These are phyloP conservation scores for Smallanthus sonchifolius DNA, from an alignment of 129 eudicot genomes.

Conservation along the genomic window DNA sequence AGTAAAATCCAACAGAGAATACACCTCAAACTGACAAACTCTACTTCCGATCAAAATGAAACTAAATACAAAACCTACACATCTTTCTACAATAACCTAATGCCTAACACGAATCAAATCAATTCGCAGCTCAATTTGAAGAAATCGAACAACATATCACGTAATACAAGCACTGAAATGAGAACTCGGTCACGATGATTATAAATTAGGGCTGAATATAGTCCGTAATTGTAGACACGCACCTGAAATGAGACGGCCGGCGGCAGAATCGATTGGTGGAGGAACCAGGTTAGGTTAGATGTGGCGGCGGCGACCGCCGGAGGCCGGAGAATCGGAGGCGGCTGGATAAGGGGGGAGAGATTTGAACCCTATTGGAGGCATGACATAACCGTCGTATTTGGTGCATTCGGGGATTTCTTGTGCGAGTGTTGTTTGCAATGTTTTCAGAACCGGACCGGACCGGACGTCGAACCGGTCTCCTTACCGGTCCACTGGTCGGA, in stretches of 20 bases:
- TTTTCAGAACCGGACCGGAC: too few species aligned
- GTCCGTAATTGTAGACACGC: neutral
- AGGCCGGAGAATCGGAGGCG: neutral
- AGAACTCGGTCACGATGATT: constrained; percentile 6
- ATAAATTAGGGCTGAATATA: constrained; percentile 18
- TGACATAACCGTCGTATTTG: neutral
- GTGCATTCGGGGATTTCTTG: neutral
- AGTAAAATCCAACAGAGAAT: neutral
- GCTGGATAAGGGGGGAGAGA: constrained; percentile 8
- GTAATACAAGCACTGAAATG: neutral
- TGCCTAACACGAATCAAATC: neutral
- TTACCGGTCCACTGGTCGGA: too few species aligned
- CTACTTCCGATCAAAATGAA: neutral
- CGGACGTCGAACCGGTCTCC: too few species aligned
- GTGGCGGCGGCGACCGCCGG: constrained; percentile 3
- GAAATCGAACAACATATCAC: constrained; percentile 9
- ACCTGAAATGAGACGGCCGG: constrained; percentile 20
- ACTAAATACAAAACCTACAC: neutral
- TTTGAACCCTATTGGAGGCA: constrained; percentile 18
- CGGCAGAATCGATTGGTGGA: neutral
- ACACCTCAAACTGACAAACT: neutral
- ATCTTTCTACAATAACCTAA: neutral
- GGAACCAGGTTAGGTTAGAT: neutral
- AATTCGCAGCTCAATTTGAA: constrained; percentile 3
- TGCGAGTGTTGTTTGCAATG: neutral